phyloP scores from a whole-genome alignment of 2,329 filamentous ascomycete genomes.

The Pseudopithomyces chartarum region DNA sequence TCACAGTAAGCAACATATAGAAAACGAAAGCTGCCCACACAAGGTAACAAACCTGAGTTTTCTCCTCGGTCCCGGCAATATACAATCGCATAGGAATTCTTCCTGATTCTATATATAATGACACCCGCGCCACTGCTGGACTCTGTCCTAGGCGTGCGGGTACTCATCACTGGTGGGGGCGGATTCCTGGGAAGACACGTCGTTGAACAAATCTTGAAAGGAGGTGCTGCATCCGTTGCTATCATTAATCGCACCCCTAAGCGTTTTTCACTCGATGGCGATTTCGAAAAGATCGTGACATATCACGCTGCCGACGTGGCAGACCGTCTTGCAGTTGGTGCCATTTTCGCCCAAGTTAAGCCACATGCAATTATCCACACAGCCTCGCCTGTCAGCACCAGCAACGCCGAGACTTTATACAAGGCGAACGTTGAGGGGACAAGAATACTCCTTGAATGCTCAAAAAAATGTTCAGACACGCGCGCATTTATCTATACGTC shows the following conservation, averaged over 20 bases:
- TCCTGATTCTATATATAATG: too few species aligned
- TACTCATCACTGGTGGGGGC: slow-evolving; percentile 52
- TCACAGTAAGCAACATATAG: too few species aligned
- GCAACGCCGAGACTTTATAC: slow-evolving; percentile 33
- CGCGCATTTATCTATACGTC: slow-evolving; percentile 54
- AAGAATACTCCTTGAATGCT: slow-evolving; percentile 47
- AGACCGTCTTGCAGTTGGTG: slow-evolving; percentile 38
- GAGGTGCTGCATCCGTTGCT: slow-evolving; percentile 43
- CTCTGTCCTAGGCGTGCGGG: too few species aligned
- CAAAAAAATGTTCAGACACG: slow-evolving; percentile 38
- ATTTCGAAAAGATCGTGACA: slow-evolving; percentile 35
- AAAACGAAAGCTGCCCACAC: too few species aligned
- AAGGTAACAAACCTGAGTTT: too few species aligned
- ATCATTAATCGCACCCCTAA: slow-evolving; percentile 47
- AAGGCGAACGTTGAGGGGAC: slow-evolving; percentile 54
- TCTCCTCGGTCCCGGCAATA: too few species aligned
- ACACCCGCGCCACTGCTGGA: too few species aligned
- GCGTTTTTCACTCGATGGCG: too few species aligned
- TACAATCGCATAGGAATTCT: too few species aligned
- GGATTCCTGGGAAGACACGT: slow-evolving; percentile 55
- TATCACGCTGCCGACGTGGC: slow-evolving; percentile 53
- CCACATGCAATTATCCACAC: slow-evolving; percentile 54
- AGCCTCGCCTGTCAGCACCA: slow-evolving; percentile 45
- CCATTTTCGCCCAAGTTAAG: slow-evolving; percentile 46
- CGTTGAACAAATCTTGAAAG: slow-evolving; percentile 46